Base-by-base conservation (phyloP, 1,284 basidiomycete species). In the Pseudozyma hubeiensis region DNA sequence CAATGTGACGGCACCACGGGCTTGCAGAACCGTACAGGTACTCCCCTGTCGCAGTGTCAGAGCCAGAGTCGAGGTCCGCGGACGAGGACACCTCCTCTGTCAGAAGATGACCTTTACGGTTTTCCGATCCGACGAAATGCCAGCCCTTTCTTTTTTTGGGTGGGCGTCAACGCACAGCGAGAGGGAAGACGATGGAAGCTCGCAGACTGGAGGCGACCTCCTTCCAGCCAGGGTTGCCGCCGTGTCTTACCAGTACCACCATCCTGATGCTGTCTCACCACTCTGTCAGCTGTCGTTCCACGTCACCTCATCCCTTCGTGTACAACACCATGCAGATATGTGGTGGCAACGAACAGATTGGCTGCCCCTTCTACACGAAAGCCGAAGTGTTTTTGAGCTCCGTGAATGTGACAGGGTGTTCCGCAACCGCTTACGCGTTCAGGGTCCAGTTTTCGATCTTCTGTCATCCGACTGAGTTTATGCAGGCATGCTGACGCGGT, bases 151-250 rank as follows among this genome's bases (percentile, higher is more conserved):
- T 13, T 7, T 44, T 8, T 44, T 24, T 24, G 14, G 17, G n/a
- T n/a, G n/a, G n/a, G n/a, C n/a, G n/a, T n/a, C n/a, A n/a, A n/a
- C n/a, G n/a, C n/a, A n/a, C 14, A 33, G 2, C 24, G 24, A 1
- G 24, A 41, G 43, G 55, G 55, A 57, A 57, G 40, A 50, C 31
- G 39, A 24, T 49, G 47, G 55, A 57, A 57, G 39, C 17, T 31
- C 35, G 35, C 4, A 35, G 54, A 57, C 19, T 11, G 39, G 46
- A 17, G 54, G 53, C 13, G 14, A 54, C 53, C 53, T 13, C 3
- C 43, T 44, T 53, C 39, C 19, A 33, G 29, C 16, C 16, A 14
- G 31, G 50, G 50, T 40, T 35, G n/a, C 40, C 40, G 35, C 35
- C 40, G 13, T 11, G 17, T 16, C 13, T 30, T 7, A 30, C 16